Percentiles rank a stretch among this genome's conserved stretches.
phyloP scores from a whole-genome alignment of 2,329 filamentous ascomycete genomes.

The Ceratocystis cubensis region DNA sequence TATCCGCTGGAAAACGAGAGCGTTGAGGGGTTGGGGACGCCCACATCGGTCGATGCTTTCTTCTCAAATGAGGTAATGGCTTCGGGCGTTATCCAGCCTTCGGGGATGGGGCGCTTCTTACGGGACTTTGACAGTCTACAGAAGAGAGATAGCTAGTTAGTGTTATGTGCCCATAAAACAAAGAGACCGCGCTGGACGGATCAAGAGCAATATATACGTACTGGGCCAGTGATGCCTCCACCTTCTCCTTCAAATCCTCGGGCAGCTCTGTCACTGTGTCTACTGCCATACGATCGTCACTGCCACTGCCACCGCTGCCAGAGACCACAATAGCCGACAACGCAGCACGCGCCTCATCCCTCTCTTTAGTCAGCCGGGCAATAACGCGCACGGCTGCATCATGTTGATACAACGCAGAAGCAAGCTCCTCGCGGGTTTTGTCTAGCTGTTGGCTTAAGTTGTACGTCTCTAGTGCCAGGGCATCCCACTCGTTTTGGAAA shows the following conservation, averaged over 20 bases:
- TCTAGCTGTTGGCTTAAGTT: slow-evolving; percentile 79
- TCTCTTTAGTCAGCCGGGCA: slow-evolving; percentile 74
- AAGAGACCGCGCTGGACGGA: too few relatives aligned
- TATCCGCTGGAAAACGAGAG: slow-evolving; percentile 46
- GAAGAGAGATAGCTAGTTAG: neutral
- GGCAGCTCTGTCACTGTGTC: slow-evolving; percentile 63
- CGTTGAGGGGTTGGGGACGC: slow-evolving; percentile 38
- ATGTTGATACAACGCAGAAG: slow-evolving; percentile 88
- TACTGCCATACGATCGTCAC: slow-evolving; percentile 82
- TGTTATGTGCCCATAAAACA: neutral
- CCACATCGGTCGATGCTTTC: slow-evolving; percentile 35
- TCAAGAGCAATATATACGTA: slow-evolving; percentile 35
- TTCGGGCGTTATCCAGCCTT: slow-evolving; percentile 70
- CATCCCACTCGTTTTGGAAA: slow-evolving; percentile 98
- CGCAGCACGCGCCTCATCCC: slow-evolving; percentile 83
- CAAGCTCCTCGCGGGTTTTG: slow-evolving; percentile 85
- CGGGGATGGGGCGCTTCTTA: slow-evolving; percentile 76
- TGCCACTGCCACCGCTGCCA: slow-evolving; percentile 31
- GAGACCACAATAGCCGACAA: slow-evolving; percentile 73
- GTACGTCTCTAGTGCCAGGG: slow-evolving; percentile 80
- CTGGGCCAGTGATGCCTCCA: slow-evolving; percentile 71
- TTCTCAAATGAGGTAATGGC: slow-evolving; percentile 44
- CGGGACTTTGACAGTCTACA: slow-evolving; percentile 70
- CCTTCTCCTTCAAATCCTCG: slow-evolving; percentile 54
- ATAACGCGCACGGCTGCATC: slow-evolving; percentile 96